phyloP scores from a whole-genome alignment of 73 alveolate species.

The Tetrahymena elliotti region DNA sequence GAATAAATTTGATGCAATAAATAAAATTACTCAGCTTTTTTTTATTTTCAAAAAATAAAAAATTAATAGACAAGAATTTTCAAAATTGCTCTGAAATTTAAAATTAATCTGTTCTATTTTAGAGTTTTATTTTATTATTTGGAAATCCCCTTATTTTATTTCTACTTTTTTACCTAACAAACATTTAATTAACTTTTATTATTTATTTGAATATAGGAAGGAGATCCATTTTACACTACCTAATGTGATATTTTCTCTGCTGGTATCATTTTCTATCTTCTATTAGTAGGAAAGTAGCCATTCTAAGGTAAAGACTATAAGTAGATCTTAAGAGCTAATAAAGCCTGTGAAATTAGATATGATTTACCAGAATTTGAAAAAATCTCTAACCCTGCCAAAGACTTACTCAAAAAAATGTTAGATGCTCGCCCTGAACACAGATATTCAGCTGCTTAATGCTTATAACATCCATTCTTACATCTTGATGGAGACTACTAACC shows the following conservation, averaged over 20 bases:
- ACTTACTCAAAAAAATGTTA: conserved; percentile 18
- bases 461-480: conserved; percentile 20
- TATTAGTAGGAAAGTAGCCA: conserved; percentile 15
- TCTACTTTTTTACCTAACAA: neutral
- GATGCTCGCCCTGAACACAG: conserved; percentile 3
- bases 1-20: too few species aligned
- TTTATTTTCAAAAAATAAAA: too few species aligned
- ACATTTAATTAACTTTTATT: neutral
- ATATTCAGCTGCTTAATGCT: conserved; percentile 18
- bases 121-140: too few species aligned
- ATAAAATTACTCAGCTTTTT: too few species aligned
- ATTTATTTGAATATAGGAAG: neutral
- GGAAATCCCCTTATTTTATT: neutral
- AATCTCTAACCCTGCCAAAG: neutral
- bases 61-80: too few species aligned
- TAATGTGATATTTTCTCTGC: conserved; percentile 34
- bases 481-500: conserved; percentile 2
- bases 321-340: neutral
- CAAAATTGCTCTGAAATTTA: too few species aligned
- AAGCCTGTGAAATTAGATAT: neutral
- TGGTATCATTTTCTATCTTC: conserved; percentile 14
- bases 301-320: conserved; percentile 3
- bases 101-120: too few species aligned
- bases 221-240: neutral
- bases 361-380: conserved; percentile 17